A percentile compares a stretch with the other conserved stretches of the same genome.
Conservation (phyloP, 345 rosid species). For the Clausena lansium region DNA sequence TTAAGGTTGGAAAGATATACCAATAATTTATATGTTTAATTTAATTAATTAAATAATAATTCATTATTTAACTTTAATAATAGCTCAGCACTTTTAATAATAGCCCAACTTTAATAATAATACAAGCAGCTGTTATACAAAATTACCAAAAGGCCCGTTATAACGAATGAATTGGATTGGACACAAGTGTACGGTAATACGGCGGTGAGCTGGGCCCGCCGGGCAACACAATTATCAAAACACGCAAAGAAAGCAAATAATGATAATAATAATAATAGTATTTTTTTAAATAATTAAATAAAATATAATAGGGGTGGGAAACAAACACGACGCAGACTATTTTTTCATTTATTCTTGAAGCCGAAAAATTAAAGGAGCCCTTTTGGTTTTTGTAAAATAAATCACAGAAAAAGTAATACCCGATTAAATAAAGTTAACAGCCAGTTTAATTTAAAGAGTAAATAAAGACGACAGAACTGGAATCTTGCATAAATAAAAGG, state of each 20-base stretch:
- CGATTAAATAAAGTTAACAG: not conserved
- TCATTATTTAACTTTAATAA: no score
- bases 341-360: not conserved
- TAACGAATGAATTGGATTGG: not conserved
- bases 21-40: no score
- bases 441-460: not conserved
- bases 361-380: not conserved
- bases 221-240: conserved; percentile 30
- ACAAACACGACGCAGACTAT: not conserved
- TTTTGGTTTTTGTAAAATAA: not conserved
- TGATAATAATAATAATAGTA: not conserved
- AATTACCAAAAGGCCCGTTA: no score
- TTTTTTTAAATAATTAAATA: not conserved
- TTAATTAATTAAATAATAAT: no score
- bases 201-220: conserved; percentile 33
- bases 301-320: conserved; percentile 12
- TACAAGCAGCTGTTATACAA: no score
- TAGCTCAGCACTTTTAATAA: no score
- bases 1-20: no score
- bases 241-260: conserved; percentile 11
- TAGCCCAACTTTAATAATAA: no score
- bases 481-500: conserved; percentile 49
- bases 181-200: conserved; percentile 2
- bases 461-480: conserved; percentile 26
- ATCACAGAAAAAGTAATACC: not conserved